Evolutionary conservation across 202 grass and related monocot species (phyloP), one percentile per base, ranked within the genome.

Genomic region (Setaria viridis): DNA sequence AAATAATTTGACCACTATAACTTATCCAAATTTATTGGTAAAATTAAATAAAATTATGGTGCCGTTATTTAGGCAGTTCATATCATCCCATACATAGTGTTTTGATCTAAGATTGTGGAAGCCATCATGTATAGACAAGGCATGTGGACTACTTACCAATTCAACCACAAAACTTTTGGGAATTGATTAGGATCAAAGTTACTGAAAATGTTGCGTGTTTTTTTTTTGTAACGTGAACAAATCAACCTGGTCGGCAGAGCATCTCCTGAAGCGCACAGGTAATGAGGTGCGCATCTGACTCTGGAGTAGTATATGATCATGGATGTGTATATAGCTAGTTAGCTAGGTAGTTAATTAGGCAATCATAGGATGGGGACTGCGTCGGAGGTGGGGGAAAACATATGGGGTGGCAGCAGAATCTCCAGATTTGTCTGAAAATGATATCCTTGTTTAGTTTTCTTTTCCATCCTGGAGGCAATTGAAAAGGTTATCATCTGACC

Each of bases 401-500:
- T 48, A 13, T 20, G 7, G 49, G 72, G 1, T 76, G 33, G 17
- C 53, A 80, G 10, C 17, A 80, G 49, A 41, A 80, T 64, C 70
- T 51, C 11, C 7, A 51, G 11, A 64, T 74, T 83, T 74, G 57
- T 83, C 62, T 39, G 55, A 74, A 49, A 82, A 63, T 19, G 80
- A 83, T 82, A 72, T 73, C 67, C 13, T 72, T 58, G 33, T 76
- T 16, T 72, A 72, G 25, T 50, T 50, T 74, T 30, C 0, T 73
- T 84, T 53, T 75, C 58, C 35, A 84, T 25, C 45, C 59, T 84
- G 11, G 19, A 84, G 49, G 33, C 70, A 32, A 66, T 65, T 64
- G 46, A 84, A 84, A 84, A 84, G 33, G 13, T 54, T 43, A 65
- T 84, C 58, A 17, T 39, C 58, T 54, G 46, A 75, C 29, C 33